Evolutionary conservation across 805 yeast genomes (phyloP).

Genomic region (Candida ovalis): DNA sequence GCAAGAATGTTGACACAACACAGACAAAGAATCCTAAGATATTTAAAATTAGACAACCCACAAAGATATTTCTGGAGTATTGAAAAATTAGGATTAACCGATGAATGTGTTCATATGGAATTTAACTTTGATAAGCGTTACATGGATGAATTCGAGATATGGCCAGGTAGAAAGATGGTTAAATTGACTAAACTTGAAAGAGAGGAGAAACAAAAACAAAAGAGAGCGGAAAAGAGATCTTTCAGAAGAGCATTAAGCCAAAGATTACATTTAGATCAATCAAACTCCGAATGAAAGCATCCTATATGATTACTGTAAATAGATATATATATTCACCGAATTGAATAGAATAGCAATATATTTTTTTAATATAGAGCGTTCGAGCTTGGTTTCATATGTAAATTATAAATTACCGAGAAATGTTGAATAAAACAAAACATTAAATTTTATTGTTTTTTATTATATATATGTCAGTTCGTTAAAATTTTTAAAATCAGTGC

Average conservation of each 20-base stretch:
- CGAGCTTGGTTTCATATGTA: too few species aligned
- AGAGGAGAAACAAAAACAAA: slow-evolving; percentile 43
- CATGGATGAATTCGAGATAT: slow-evolving; percentile 72
- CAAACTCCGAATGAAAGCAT: neutral
- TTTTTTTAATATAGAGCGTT: too few species aligned
- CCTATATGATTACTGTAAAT: neutral
- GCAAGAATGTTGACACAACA: slow-evolving; percentile 84
- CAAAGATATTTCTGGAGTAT: slow-evolving; percentile 82
- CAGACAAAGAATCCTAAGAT: slow-evolving; percentile 78
- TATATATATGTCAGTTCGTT: too few species aligned
- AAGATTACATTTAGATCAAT: slow-evolving; percentile 2
- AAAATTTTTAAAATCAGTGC: too few species aligned
- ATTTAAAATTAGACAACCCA: slow-evolving; percentile 77
- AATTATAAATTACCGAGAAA: too few species aligned
- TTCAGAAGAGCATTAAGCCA: slow-evolving; percentile 25
- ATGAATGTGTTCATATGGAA: slow-evolving; percentile 71
- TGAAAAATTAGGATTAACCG: slow-evolving; percentile 83
- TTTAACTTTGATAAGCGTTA: slow-evolving; percentile 76
- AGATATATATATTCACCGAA: neutral
- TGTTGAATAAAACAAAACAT: too few species aligned
- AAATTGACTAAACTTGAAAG: slow-evolving; percentile 49
- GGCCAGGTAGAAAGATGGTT: slow-evolving; percentile 69
- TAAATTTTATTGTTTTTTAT: too few species aligned
- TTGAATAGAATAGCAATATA: too few species aligned
- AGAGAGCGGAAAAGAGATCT: slow-evolving; percentile 43